Evolutionary conservation across 192 early-diverging fungal species (phyloP).

Genomic region (Coemansia sp.): DNA sequence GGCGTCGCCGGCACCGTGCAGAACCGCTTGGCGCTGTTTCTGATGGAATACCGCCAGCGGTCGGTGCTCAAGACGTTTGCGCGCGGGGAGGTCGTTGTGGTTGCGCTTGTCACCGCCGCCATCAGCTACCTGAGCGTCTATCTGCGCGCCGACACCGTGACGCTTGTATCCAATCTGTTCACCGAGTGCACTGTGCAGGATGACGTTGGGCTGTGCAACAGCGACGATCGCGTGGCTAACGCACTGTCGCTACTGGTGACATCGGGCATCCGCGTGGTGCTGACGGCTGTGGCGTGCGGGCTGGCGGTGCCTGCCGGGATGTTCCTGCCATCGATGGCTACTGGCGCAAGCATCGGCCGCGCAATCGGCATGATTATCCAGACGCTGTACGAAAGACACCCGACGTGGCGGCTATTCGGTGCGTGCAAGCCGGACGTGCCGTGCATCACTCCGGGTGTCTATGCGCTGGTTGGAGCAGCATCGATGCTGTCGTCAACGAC

Average conservation of each 20-base stretch:
- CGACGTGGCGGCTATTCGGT: conserved; percentile 63
- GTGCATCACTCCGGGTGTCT: conserved; percentile 81
- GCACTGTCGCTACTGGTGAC: conserved; percentile 61
- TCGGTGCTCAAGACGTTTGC: conserved; percentile 47
- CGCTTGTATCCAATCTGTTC: conserved; percentile 59
- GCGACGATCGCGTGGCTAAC: conserved; percentile 25
- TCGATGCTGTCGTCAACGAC: conserved; percentile 79
- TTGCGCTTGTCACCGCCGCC: conserved; percentile 46
- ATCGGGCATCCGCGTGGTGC: conserved; percentile 60
- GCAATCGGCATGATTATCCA: conserved; percentile 84
- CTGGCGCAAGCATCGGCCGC: conserved; percentile 92
- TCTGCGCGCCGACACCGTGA: conserved; percentile 54
- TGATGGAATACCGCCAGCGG: conserved; percentile 47
- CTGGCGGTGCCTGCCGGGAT: conserved; percentile 76
- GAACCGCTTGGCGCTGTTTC: conserved; percentile 34
- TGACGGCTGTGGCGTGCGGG: conserved; percentile 74
- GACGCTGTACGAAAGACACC: conserved; percentile 53
- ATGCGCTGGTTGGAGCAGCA: conserved; percentile 85
- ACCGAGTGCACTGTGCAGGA: conserved; percentile 55
- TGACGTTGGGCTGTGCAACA: conserved; percentile 49
- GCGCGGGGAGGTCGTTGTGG: conserved; percentile 54
- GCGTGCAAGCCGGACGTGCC: conserved; percentile 75
- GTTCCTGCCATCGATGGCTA: conserved; percentile 85
- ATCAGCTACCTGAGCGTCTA: conserved; percentile 55
- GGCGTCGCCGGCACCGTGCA: conserved; percentile 41